A percentile compares a stretch with the other conserved stretches of the same genome.
These are phyloP conservation scores for Lipomyces yamanashiensis DNA, from an alignment of 805 yeast species.

Conservation along the genomic window DNA sequence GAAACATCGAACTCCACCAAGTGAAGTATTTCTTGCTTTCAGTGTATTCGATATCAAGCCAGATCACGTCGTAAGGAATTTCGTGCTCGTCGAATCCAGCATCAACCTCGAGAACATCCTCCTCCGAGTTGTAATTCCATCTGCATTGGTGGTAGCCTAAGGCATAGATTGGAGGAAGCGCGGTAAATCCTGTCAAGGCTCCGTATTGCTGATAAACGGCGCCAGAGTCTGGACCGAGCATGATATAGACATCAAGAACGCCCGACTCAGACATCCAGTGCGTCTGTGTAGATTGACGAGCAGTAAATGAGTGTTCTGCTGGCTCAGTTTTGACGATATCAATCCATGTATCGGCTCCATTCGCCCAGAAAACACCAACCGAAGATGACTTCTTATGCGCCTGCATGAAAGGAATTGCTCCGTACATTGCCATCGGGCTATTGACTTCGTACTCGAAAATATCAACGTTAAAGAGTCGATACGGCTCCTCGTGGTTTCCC, in stretches of 20 bases:
- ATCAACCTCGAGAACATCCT: conserved; percentile 77
- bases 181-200: conserved; percentile 69
- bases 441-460: conserved; percentile 89
- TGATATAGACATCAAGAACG: conserved; percentile 69
- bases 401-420: conserved; percentile 86
- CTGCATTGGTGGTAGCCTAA: conserved; percentile 95
- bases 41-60: conserved; percentile 95
- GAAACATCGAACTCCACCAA: conserved; percentile 78
- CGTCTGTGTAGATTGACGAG: conserved; percentile 49
- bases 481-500: conserved; percentile 62
- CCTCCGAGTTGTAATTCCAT: conserved; percentile 93
- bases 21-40: conserved; percentile 87
- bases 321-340: conserved; percentile 56
- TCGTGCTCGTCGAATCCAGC: conserved; percentile 69
- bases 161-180: conserved; percentile 76
- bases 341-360: conserved; percentile 89
- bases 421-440: conserved; percentile 90
- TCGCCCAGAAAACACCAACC: conserved; percentile 87
- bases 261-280: conserved; percentile 98
- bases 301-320: conserved; percentile 31
- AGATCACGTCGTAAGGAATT: conserved; percentile 87
- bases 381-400: conserved; percentile 63
- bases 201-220: conserved; percentile 66
- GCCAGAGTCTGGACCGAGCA: conserved; percentile 64
- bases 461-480: conserved; percentile 89